Base-by-base conservation (phyloP, 495 filamentous ascomycete genomes). In the Pseudoneurospora amorphoporcata region DNA sequence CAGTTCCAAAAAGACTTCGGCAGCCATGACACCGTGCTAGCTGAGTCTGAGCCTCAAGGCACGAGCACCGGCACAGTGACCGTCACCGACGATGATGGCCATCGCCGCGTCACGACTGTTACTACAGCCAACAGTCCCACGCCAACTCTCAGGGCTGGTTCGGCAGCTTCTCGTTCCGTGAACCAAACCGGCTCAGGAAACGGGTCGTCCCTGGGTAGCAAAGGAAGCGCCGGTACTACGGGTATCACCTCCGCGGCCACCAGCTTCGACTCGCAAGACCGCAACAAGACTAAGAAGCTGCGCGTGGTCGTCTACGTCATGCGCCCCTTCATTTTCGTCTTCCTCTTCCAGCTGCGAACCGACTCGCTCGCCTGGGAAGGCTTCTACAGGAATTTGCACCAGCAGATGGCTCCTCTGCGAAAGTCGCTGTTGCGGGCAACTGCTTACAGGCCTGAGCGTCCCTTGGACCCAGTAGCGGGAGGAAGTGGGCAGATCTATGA, bases 281-380 rank as follows among this genome's bases (percentile, higher is more conserved):
- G 77, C 68, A 86, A 86, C 74, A 87, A 86, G 71, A 82, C 82
- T 9, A 80, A 87, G 68, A 86, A 88, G 72, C 81, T 95, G 35
- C 88, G 90, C 35, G 92, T 92, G 6, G 87, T 96, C 3, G 88
- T 97, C 68, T 89, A 88, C 72, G 82, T 84, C 82, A 90, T 93
- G 76, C 88, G 87, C 77, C 95, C 95, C 3, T 98, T 98, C 81
- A 91, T 97, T 71, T 97, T 93, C 80, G 90, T 92, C 5, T 92
- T 98, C 75, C 85, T 99, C 17, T 98, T 98, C 82, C 86, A 92
- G 68, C 86, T 89, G 14, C 83, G 84, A 45, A 91, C 93, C 2
- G 85, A 88, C 42, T 85, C 90, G 29, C 84, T 97, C 8, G 83
- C 88, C 17, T 88, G 88, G 65, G 85, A 90, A 4, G 83, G 86